A percentile compares a stretch with the other conserved stretches of the same genome.
phyloP scores from a whole-genome alignment of 768 basidiomycete species.

The Russula ochroleuca region DNA sequence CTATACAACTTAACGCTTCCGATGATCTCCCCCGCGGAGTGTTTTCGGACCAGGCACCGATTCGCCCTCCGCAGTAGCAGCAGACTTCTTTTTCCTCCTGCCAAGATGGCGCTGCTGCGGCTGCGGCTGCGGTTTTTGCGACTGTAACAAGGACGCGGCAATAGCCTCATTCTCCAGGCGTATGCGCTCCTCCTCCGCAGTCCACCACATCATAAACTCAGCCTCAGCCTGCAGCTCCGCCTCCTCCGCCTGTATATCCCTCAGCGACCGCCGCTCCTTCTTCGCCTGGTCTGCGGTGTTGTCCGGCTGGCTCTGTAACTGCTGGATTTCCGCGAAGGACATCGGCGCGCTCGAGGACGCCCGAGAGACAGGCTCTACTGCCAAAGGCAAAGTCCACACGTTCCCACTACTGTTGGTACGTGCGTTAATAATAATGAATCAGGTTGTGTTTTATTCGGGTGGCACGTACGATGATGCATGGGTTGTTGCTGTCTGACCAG shows the following conservation, averaged over 20 bases:
- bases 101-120: not conserved
- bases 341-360: constrained; percentile 34
- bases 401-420: constrained; percentile 39
- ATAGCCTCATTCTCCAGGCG: constrained; percentile 41
- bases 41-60: not conserved
- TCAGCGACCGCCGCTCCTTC: constrained; percentile 59
- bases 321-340: constrained; percentile 84
- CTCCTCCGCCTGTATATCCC: constrained; percentile 87
- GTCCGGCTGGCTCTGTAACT: constrained; percentile 60
- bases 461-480: constrained; percentile 47
- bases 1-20: not conserved
- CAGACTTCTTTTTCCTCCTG: not conserved
- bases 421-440: not conserved
- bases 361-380: constrained; percentile 41
- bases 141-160: not conserved
- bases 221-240: constrained; percentile 38
- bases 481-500: constrained; percentile 34
- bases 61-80: not conserved
- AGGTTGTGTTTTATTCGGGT: not conserved
- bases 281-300: constrained; percentile 34
- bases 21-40: not conserved
- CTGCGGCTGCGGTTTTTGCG: not conserved
- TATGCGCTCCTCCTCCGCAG: constrained; percentile 73
- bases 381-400: constrained; percentile 63
- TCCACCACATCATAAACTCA: constrained; percentile 89